These are phyloP conservation scores for Tritrichomonas musculus DNA, from an alignment of 208 protist genomes.

Conservation along the genomic window DNA sequence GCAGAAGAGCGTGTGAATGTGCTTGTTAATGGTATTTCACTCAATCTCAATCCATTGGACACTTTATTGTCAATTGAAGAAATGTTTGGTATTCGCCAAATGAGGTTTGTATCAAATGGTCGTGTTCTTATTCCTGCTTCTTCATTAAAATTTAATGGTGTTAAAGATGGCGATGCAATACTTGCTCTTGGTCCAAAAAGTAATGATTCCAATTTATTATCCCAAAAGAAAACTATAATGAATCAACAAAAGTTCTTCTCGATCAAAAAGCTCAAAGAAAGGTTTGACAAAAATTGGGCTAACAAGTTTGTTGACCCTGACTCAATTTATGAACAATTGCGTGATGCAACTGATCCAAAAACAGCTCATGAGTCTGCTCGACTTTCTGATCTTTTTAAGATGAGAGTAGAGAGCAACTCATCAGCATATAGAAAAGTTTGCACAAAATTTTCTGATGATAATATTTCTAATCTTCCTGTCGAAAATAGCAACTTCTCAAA, in stretches of 20 bases:
- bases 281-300: neutral
- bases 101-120: neutral
- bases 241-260: neutral
- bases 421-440: neutral
- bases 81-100: no score
- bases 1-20: no score
- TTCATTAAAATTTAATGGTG: neutral
- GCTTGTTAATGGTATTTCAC: no score
- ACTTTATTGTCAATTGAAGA: no score
- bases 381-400: neutral
- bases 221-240: neutral
- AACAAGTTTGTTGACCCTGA: neutral
- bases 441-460: neutral
- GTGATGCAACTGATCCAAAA: neutral
- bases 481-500: no score
- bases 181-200: neutral
- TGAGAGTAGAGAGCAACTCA: neutral
- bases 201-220: no score
- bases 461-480: neutral
- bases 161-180: neutral
- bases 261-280: neutral
- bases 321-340: neutral
- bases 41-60: no score
- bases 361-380: neutral
- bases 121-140: neutral